These are phyloP conservation scores for Malassezia sympodialis DNA, from an alignment of 1,284 basidiomycete genomes.

Conservation along the genomic window DNA sequence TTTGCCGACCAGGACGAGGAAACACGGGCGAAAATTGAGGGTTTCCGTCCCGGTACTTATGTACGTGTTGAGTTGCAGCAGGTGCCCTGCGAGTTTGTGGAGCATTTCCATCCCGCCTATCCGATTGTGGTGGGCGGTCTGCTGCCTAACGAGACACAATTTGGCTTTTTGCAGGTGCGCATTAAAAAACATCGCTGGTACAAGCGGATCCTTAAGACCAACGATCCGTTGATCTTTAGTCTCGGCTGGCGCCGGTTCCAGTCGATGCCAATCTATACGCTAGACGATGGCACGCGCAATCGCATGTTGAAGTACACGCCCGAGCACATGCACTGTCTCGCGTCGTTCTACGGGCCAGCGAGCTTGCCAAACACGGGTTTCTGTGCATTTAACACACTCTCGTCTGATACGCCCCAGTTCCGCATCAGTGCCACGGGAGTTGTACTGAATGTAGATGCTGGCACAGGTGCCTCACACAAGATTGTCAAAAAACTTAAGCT, in stretches of 20 bases:
- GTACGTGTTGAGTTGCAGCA: constrained; percentile 76
- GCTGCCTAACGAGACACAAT: constrained; percentile 73
- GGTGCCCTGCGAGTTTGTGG: constrained; percentile 83
- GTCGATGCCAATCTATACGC: constrained; percentile 81
- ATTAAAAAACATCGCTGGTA: constrained; percentile 97
- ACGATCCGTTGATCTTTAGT: constrained; percentile 90
- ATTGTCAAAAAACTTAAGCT: constrained; percentile 99
- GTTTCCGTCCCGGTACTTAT: constrained; percentile 82
- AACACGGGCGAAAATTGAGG: constrained; percentile 73
- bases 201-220: constrained; percentile 82
- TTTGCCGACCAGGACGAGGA: constrained; percentile 71
- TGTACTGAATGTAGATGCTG: constrained; percentile 72
- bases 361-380: constrained; percentile 66
- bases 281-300: constrained; percentile 76
- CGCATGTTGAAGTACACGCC: constrained; percentile 99
- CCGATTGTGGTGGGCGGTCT: constrained; percentile 88
- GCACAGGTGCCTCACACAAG: constrained; percentile 56
- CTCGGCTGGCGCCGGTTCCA: constrained; percentile 96
- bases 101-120: constrained; percentile 81
- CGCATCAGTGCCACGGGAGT: constrained; percentile 87
- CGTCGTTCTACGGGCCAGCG: constrained; percentile 60
- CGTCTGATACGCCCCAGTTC: constrained; percentile 63
- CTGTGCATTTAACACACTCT: constrained; percentile 86
- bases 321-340: constrained; percentile 98
- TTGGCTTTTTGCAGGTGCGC: constrained; percentile 86